A percentile compares a stretch with the other conserved stretches of the same genome.
These are phyloP conservation scores for Leishmania turanica DNA, from an alignment of 208 protist genomes.

Conservation along the genomic window DNA sequence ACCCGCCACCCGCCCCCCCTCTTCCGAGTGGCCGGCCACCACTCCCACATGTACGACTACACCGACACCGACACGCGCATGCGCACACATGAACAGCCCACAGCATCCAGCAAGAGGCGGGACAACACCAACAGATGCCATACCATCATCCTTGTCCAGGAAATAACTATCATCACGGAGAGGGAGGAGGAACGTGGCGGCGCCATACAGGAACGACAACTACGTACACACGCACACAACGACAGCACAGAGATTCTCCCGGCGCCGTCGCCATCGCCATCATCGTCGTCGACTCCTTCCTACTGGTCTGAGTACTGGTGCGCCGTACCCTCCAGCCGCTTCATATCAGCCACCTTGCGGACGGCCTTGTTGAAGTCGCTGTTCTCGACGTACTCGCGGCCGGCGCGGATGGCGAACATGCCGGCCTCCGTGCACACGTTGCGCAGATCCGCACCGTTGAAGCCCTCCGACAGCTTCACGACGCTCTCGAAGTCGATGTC, in stretches of 20 bases:
- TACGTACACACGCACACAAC: not conserved
- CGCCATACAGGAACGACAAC: not conserved
- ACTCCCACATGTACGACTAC: not conserved
- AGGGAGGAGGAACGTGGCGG: not conserved
- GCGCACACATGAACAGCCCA: not conserved
- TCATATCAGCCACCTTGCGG: slow-evolving; percentile 98
- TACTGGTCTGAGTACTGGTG: slow-evolving; percentile 92
- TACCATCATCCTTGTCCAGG: not conserved
- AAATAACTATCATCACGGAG: not conserved
- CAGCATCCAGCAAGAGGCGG: not conserved
- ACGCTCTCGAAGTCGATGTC: slow-evolving; percentile 99
- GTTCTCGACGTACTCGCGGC: slow-evolving; percentile 97
- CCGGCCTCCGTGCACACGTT: slow-evolving; percentile 99
- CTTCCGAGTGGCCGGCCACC: not conserved
- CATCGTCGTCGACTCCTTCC: not conserved
- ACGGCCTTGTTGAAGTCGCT: slow-evolving; percentile 99
- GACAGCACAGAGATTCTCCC: not conserved
- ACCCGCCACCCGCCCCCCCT: no score
- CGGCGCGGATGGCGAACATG: slow-evolving; percentile 98
- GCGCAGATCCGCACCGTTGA: slow-evolving; percentile 99
- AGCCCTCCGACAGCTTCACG: slow-evolving; percentile 99
- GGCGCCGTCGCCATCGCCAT: no score
- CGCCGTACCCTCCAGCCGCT: slow-evolving; percentile 97
- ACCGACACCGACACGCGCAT: not conserved
- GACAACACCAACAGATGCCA: not conserved